phyloP scores from a whole-genome alignment of 257 asterid species.

The Salvia hispanica region DNA sequence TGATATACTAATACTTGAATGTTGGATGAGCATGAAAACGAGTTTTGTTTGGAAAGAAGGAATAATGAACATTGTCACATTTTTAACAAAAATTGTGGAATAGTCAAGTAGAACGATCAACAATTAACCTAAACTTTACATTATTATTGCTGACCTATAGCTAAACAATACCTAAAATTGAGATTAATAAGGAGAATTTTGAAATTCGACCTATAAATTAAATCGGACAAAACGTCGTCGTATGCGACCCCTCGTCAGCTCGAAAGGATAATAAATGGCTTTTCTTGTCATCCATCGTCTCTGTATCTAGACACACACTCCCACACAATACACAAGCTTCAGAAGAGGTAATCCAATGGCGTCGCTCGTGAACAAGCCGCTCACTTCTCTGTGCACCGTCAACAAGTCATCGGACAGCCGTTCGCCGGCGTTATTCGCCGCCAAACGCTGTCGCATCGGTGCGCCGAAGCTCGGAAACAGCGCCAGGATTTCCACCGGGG shows the following conservation, averaged over 20 bases:
- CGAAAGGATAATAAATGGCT: conserved; percentile 6
- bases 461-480: conserved; percentile 30
- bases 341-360: conserved; percentile 46
- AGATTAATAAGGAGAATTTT: no score
- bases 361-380: conserved; percentile 57
- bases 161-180: no score
- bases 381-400: conserved; percentile 44
- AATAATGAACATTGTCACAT: no score
- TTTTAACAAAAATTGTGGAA: no score
- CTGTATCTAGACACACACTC: conserved; percentile 22
- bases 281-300: neutral
- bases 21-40: no score
- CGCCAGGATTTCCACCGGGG: conserved; percentile 29
- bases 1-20: no score
- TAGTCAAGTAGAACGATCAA: no score
- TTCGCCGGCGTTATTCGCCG: conserved; percentile 40
- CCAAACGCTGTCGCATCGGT: conserved; percentile 36
- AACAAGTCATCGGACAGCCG: conserved; percentile 39
- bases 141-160: no score
- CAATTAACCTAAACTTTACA: no score
- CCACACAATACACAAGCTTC: conserved; percentile 19
- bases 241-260: neutral
- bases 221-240: neutral
- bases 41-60: no score
- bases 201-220: no score